Evolutionary conservation across 108 stramenopile species (phyloP).

Genomic region (Pseudonitzschia multistriata): DNA sequence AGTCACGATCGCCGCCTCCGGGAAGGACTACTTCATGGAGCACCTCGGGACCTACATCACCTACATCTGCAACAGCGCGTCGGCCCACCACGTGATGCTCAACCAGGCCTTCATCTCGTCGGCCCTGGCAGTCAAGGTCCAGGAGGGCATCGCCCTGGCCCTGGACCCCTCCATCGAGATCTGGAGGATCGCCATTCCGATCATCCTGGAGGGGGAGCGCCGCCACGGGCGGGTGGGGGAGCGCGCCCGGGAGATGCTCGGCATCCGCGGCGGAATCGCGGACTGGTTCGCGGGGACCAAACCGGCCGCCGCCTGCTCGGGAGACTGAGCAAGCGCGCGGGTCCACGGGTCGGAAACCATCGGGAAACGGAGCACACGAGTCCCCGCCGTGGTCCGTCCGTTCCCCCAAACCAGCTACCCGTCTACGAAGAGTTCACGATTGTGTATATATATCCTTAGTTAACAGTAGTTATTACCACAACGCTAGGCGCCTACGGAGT

Average conservation of each 20-base stretch:
- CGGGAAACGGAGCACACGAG: too few relatives aligned
- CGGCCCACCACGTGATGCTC: conserved; percentile 52
- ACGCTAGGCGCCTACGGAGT: too few relatives aligned
- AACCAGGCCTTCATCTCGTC: conserved; percentile 58
- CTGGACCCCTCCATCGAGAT: conserved; percentile 53
- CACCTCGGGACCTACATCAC: conserved; percentile 52
- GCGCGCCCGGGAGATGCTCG: conserved; percentile 20
- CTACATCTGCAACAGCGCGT: conserved; percentile 49
- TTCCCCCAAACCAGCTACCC: too few relatives aligned
- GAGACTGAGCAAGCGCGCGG: too few relatives aligned
- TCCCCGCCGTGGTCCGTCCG: too few relatives aligned
- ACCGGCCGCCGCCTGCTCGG: not conserved
- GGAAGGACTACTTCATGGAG: conserved; percentile 51
- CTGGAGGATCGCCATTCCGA: conserved; percentile 49
- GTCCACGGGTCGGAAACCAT: too few relatives aligned
- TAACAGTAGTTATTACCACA: too few relatives aligned
- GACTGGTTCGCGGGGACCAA: conserved; percentile 31
- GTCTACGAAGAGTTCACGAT: too few relatives aligned
- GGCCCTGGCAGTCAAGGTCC: conserved; percentile 59
- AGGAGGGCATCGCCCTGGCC: conserved; percentile 63
- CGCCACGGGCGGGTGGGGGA: conserved; percentile 19
- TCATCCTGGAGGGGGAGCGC: conserved; percentile 50
- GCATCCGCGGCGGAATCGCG: not conserved
- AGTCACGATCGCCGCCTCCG: conserved; percentile 33
- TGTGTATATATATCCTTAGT: too few relatives aligned